Percentiles rank a stretch among this genome's conserved stretches.
Evolutionary conservation across 2,329 filamentous ascomycete genomes (phyloP).

Genomic region (Escovopsis weberi): DNA sequence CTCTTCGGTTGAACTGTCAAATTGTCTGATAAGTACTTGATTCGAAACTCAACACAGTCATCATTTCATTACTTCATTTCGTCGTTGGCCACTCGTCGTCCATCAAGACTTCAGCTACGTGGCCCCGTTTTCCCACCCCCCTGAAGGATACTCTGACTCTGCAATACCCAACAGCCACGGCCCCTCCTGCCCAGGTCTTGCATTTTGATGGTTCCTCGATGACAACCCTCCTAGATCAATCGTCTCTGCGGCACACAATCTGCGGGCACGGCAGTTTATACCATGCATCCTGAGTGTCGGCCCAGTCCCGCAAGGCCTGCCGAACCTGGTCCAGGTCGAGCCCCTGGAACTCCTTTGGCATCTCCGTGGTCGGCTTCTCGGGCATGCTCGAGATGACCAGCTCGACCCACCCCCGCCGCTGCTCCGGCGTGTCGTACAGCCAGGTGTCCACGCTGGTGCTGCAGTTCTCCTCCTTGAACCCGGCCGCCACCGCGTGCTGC

Average conservation of each 20-base stretch:
- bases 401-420: neutral
- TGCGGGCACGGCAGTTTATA: neutral
- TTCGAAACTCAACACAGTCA: too few species aligned
- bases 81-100: too few species aligned
- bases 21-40: too few species aligned
- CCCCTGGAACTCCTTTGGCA: neutral
- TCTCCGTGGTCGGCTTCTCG: neutral
- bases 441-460: neutral
- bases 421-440: neutral
- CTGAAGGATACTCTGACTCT: too few species aligned
- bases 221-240: neutral
- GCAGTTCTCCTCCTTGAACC: neutral
- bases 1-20: too few species aligned
- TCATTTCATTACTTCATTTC: too few species aligned
- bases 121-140: too few species aligned
- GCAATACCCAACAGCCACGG: too few species aligned
- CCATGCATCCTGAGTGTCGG: neutral
- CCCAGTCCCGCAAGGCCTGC: neutral
- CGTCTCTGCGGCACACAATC: neutral
- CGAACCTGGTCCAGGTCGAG: neutral
- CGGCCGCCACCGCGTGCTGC: neutral
- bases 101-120: too few species aligned
- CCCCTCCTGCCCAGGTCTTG: too few species aligned
- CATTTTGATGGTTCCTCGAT: too few species aligned
- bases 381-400: neutral